Conservation (phyloP, 2,329 filamentous ascomycete genomes). For the Onygena corvina region DNA sequence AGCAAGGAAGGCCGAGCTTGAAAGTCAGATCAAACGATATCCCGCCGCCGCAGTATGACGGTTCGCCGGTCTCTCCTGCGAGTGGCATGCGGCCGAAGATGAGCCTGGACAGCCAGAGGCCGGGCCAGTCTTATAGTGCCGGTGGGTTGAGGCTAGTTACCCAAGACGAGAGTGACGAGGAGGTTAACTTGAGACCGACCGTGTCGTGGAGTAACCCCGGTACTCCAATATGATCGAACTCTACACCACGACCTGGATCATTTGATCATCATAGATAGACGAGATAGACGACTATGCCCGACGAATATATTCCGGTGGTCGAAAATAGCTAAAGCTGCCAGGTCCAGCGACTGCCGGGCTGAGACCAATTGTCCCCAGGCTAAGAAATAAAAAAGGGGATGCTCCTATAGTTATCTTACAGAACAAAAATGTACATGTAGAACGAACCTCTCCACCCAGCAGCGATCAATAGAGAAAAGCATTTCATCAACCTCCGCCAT, state of each 20-base stretch:
- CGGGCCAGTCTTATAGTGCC: background rate
- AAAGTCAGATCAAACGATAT: constrained; percentile 10
- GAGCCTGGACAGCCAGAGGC: constrained; percentile 6
- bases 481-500: too few relatives aligned
- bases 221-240: background rate
- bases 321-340: background rate
- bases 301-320: background rate
- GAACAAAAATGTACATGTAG: constrained; percentile 4
- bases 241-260: too few relatives aligned
- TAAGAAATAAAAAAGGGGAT: background rate
- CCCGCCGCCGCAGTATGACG: background rate
- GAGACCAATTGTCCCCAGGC: background rate
- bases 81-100: constrained; percentile 3
- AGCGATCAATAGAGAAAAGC: too few relatives aligned
- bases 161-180: constrained; percentile 7
- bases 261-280: too few relatives aligned
- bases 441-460: background rate
- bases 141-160: constrained; percentile 10
- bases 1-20: constrained; percentile 9
- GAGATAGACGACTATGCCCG: too few relatives aligned
- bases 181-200: constrained; percentile 5
- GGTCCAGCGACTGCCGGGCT: background rate
- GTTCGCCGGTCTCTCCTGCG: constrained; percentile 11
- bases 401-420: constrained; percentile 5
- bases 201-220: constrained; percentile 1